Conservation (phyloP, 75 land plant species). For the Selaginella moellendorffii region DNA sequence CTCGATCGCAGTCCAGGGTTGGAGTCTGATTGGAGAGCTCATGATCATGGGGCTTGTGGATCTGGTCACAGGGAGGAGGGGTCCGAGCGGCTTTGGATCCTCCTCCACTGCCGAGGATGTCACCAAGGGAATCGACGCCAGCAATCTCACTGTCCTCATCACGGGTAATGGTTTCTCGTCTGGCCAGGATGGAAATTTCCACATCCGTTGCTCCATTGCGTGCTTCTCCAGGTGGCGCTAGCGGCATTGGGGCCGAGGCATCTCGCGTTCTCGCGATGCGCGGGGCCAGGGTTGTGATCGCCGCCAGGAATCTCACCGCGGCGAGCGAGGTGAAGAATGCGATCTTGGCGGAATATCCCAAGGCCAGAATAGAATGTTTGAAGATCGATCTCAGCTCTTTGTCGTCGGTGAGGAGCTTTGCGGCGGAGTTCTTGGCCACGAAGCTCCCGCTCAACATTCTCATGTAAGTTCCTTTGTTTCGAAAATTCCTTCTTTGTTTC, state of each 20-base stretch:
- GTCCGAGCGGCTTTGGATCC: slow-evolving; percentile 33
- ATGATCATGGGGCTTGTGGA: neutral
- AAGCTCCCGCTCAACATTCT: slow-evolving; percentile 52
- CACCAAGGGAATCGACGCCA: slow-evolving; percentile 41
- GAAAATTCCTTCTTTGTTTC: neutral
- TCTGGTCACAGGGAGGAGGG: slow-evolving; percentile 13
- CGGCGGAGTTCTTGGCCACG: slow-evolving; percentile 25
- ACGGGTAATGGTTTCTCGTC: slow-evolving; percentile 23
- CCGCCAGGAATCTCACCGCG: slow-evolving; percentile 38
- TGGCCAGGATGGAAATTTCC: neutral
- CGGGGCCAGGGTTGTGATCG: slow-evolving; percentile 53
- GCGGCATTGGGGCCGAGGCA: slow-evolving; percentile 62
- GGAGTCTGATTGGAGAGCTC: too few relatives aligned
- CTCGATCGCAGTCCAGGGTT: too few relatives aligned
- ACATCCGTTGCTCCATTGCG: neutral
- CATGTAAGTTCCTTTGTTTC: slow-evolving; percentile 32
- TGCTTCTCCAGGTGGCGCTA: slow-evolving; percentile 41
- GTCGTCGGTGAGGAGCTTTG: slow-evolving; percentile 54
- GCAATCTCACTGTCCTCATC: slow-evolving; percentile 42
- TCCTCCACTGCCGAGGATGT: slow-evolving; percentile 53
- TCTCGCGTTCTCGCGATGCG: slow-evolving; percentile 64
- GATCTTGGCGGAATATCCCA: slow-evolving; percentile 26
- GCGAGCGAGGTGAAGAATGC: slow-evolving; percentile 34
- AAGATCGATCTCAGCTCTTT: slow-evolving; percentile 51
- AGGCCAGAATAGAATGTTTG: slow-evolving; percentile 50